These are phyloP conservation scores for Fusarium solani-melongenae DNA, from an alignment of 2,329 filamentous ascomycete species.

Conservation along the genomic window DNA sequence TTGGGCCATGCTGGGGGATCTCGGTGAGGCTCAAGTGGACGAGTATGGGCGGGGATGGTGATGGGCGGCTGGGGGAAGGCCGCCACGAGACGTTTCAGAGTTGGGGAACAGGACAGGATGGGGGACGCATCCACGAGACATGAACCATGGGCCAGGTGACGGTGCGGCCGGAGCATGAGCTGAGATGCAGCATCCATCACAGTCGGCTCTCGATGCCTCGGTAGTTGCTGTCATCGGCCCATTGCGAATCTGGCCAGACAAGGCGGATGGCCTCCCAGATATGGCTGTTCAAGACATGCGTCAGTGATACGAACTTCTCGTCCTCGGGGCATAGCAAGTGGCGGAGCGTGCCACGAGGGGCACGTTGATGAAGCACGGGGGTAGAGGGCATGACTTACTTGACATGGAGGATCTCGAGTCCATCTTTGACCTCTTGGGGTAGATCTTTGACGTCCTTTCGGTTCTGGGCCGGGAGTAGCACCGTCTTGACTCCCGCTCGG, in stretches of 20 bases:
- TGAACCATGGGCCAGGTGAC: conserved; percentile 8
- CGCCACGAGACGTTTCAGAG: conserved; percentile 35
- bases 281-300: conserved; percentile 65
- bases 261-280: conserved; percentile 94
- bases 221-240: conserved; percentile 78
- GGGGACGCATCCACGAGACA: conserved; percentile 24
- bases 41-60: background rate
- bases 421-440: conserved; percentile 87
- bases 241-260: conserved; percentile 91
- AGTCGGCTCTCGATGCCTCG: conserved; percentile 82
- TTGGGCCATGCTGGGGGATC: conserved; percentile 34
- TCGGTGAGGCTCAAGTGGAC: conserved; percentile 10
- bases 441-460: conserved; percentile 92
- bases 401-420: conserved; percentile 89
- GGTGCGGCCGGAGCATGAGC: background rate
- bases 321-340: conserved; percentile 32
- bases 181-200: conserved; percentile 54
- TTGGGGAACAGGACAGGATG: conserved; percentile 26
- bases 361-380: conserved; percentile 52
- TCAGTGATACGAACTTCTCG: conserved; percentile 44
- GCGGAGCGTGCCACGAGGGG: conserved; percentile 29
- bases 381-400: conserved; percentile 67
- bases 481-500: conserved; percentile 93
- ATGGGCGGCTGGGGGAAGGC: conserved; percentile 11
- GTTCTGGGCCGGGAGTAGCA: conserved; percentile 88